A percentile compares a stretch with the other conserved stretches of the same genome.
phyloP scores from a whole-genome alignment of 768 basidiomycete species.

The Pleurotus ostreatus region DNA sequence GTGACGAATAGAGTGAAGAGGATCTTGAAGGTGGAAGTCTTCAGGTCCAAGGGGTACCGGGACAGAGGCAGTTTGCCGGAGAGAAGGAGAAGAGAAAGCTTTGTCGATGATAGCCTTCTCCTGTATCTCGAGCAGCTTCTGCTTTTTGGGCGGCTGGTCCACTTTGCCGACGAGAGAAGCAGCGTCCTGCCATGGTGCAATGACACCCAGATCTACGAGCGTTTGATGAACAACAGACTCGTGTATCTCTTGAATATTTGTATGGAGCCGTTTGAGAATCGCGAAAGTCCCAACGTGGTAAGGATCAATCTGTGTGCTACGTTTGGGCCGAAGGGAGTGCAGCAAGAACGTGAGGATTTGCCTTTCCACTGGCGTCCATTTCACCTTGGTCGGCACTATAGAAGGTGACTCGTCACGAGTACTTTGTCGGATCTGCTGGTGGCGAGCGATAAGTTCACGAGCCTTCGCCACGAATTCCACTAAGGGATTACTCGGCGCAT shows the following conservation, averaged over 20 bases:
- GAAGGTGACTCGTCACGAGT: constrained; percentile 28
- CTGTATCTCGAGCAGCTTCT: constrained; percentile 18
- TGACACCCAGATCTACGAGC: constrained; percentile 67
- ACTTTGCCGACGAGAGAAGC: constrained; percentile 36
- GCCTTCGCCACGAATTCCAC: constrained; percentile 50
- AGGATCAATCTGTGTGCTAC: constrained; percentile 57
- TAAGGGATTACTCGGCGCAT: constrained; percentile 29
- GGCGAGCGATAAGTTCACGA: constrained; percentile 31
- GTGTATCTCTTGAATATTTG: constrained; percentile 26
- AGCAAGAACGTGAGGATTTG: constrained; percentile 57
- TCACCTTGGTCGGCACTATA: constrained; percentile 19
- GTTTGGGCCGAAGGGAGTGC: constrained; percentile 44
- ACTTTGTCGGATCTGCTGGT: constrained; percentile 22
- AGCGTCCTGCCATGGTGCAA: constrained; percentile 80
- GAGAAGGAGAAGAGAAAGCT: constrained; percentile 21
- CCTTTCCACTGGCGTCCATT: constrained; percentile 52
- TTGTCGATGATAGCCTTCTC: constrained; percentile 24
- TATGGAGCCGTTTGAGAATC: constrained; percentile 55
- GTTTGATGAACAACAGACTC: constrained; percentile 39
- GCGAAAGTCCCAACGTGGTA: constrained; percentile 46
- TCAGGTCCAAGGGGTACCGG: constrained; percentile 46
- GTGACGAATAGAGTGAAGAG: constrained; percentile 67
- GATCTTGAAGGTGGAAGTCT: constrained; percentile 63
- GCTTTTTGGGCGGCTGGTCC: constrained; percentile 26
- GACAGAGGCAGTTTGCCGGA: background rate